phyloP scores from a whole-genome alignment of 768 basidiomycete species.

The Tulasnella sp. region DNA sequence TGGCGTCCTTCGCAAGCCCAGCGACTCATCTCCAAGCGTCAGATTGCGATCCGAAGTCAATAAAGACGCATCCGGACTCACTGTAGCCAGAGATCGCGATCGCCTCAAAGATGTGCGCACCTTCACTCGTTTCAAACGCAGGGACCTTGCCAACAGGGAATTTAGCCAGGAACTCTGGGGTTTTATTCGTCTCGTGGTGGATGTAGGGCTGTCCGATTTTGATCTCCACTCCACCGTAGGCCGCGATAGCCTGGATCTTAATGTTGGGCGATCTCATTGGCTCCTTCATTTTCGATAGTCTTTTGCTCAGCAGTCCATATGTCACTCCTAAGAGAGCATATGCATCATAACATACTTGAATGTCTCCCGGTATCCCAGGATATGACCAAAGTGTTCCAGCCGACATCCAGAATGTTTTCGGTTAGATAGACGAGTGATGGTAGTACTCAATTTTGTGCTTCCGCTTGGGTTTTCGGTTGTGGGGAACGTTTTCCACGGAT shows the following conservation, averaged over 20 bases:
- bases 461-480: too few relatives aligned
- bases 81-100: conserved; percentile 76
- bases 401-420: conserved; percentile 41
- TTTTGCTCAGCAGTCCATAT: too few relatives aligned
- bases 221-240: conserved; percentile 12
- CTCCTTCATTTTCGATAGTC: not conserved
- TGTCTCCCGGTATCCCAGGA: conserved; percentile 33
- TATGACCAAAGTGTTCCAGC: conserved; percentile 54
- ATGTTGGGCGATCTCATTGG: too few relatives aligned
- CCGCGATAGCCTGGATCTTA: conserved; percentile 11
- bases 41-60: not conserved
- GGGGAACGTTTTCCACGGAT: too few relatives aligned
- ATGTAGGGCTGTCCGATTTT: not conserved
- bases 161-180: conserved; percentile 17
- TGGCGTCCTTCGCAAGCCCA: conserved; percentile 59
- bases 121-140: conserved; percentile 62
- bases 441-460: too few relatives aligned
- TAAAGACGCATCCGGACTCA: conserved; percentile 50
- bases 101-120: conserved; percentile 69
- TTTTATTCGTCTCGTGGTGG: conserved; percentile 14
- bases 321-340: not conserved
- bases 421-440: conserved; percentile 22
- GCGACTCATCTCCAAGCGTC: conserved; percentile 46
- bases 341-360: conserved; percentile 34
- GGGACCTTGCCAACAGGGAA: conserved; percentile 63